These are phyloP conservation scores for Chiua virens DNA, from an alignment of 768 basidiomycete genomes.

Conservation along the genomic window DNA sequence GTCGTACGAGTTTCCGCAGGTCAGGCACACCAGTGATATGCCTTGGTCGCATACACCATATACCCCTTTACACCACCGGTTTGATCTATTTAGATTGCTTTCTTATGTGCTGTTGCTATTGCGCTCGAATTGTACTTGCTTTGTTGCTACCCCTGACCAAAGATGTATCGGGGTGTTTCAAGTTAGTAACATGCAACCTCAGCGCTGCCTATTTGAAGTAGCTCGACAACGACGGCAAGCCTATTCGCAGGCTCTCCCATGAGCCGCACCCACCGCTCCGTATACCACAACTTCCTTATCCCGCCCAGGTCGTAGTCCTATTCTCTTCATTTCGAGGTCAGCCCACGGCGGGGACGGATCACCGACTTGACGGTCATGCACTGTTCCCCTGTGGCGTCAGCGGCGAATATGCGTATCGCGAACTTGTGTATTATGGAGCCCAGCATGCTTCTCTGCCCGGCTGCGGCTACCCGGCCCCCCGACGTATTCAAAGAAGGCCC, in stretches of 20 bases:
- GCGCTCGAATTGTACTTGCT: not conserved
- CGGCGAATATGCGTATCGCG: too few species aligned
- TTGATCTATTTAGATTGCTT: not conserved
- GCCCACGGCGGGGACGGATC: conserved; percentile 8
- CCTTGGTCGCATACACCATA: conserved; percentile 1
- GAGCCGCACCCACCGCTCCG: not conserved
- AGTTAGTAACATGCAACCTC: too few species aligned
- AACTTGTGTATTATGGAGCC: conserved; percentile 8
- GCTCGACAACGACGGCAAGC: conserved; percentile 12
- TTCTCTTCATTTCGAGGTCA: not conserved
- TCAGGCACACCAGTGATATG: not conserved
- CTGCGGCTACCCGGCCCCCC: too few species aligned
- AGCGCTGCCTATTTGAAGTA: conserved; percentile 5
- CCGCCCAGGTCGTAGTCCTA: conserved; percentile 13
- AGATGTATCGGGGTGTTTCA: too few species aligned
- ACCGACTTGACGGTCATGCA: conserved; percentile 14
- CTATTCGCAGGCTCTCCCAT: conserved; percentile 1
- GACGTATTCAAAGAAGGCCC: too few species aligned
- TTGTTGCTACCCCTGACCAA: not conserved
- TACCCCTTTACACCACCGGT: not conserved
- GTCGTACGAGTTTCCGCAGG: not conserved
- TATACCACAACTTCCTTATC: conserved; percentile 15
- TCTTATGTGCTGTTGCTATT: not conserved
- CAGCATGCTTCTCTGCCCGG: not conserved
- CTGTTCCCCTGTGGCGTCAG: conserved; percentile 17